phyloP scores from a whole-genome alignment of 768 basidiomycete genomes.

The Russula vinacea region DNA sequence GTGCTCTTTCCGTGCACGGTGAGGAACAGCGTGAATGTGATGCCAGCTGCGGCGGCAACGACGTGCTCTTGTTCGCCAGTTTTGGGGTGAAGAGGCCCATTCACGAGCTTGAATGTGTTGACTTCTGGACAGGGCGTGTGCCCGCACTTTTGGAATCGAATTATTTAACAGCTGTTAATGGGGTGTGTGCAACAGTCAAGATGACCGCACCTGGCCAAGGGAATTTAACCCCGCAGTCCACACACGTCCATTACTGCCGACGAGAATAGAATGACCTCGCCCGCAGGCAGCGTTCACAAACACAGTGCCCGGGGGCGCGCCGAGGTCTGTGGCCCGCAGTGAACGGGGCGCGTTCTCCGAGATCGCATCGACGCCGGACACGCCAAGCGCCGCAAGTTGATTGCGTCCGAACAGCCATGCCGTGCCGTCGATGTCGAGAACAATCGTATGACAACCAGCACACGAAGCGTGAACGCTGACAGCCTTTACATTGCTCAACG shows the following conservation, averaged over 20 bases:
- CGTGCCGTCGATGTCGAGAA: slow-evolving; percentile 66
- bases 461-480: slow-evolving; percentile 74
- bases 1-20: slow-evolving; percentile 78
- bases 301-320: slow-evolving; percentile 47
- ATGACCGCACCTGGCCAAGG: slow-evolving; percentile 63
- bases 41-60: slow-evolving; percentile 73
- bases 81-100: slow-evolving; percentile 42
- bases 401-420: slow-evolving; percentile 93
- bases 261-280: slow-evolving; percentile 75
- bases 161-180: background rate
- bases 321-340: slow-evolving; percentile 56
- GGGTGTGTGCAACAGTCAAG: background rate
- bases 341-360: slow-evolving; percentile 73
- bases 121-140: slow-evolving; percentile 53
- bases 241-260: slow-evolving; percentile 74
- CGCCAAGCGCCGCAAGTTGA: slow-evolving; percentile 63
- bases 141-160: slow-evolving; percentile 20
- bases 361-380: slow-evolving; percentile 47
- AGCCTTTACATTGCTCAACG: slow-evolving; percentile 74
- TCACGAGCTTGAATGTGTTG: slow-evolving; percentile 58
- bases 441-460: slow-evolving; percentile 71
- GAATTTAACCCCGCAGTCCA: slow-evolving; percentile 85
- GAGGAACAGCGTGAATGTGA: slow-evolving; percentile 80
- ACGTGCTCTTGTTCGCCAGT: slow-evolving; percentile 62
- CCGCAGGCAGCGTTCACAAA: slow-evolving; percentile 86